These are phyloP conservation scores for Tolypocladium guangdongense DNA, from an alignment of 2,329 filamentous ascomycete genomes.

Conservation along the genomic window DNA sequence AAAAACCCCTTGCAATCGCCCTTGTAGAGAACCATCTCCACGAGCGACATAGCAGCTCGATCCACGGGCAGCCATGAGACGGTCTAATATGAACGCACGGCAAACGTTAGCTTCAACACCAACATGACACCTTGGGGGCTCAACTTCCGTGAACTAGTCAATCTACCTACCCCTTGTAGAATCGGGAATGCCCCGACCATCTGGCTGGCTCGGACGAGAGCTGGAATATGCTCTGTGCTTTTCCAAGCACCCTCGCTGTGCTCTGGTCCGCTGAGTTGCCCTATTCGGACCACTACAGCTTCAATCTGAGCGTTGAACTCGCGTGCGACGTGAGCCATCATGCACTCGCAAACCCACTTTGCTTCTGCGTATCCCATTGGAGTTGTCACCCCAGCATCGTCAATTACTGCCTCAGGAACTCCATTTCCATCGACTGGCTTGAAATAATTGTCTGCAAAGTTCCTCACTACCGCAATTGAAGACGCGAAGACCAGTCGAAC, in stretches of 20 bases:
- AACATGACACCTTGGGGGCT: no score
- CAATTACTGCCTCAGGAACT: slow-evolving; percentile 25
- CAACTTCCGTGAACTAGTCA: no score
- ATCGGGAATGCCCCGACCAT: slow-evolving; percentile 11
- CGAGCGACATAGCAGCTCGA: slow-evolving; percentile 7
- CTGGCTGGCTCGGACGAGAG: slow-evolving; percentile 30
- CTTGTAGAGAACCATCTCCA: neutral
- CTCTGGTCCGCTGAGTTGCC: slow-evolving; percentile 31
- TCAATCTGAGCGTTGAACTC: slow-evolving; percentile 20
- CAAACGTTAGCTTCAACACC: no score
- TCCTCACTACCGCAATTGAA: slow-evolving; percentile 14
- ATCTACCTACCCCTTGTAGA: slow-evolving; percentile 6
- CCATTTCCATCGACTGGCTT: no score
- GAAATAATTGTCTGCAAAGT: slow-evolving; percentile 3
- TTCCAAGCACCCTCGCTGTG: slow-evolving; percentile 33
- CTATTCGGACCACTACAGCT: slow-evolving; percentile 25
- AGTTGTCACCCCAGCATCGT: slow-evolving; percentile 20
- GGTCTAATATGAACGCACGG: neutral
- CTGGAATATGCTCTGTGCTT: slow-evolving; percentile 29
- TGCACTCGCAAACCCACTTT: slow-evolving; percentile 32
- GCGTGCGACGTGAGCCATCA: slow-evolving; percentile 28
- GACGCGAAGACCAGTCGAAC: slow-evolving; percentile 15
- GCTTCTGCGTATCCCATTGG: slow-evolving; percentile 32
- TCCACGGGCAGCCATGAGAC: slow-evolving; percentile 12
- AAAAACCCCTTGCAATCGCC: slow-evolving; percentile 2